Percentiles rank a stretch among this genome's conserved stretches.
Evolutionary conservation across 352 stramenopile genomes (phyloP).

Genomic region (Globisporangium parvum): DNA sequence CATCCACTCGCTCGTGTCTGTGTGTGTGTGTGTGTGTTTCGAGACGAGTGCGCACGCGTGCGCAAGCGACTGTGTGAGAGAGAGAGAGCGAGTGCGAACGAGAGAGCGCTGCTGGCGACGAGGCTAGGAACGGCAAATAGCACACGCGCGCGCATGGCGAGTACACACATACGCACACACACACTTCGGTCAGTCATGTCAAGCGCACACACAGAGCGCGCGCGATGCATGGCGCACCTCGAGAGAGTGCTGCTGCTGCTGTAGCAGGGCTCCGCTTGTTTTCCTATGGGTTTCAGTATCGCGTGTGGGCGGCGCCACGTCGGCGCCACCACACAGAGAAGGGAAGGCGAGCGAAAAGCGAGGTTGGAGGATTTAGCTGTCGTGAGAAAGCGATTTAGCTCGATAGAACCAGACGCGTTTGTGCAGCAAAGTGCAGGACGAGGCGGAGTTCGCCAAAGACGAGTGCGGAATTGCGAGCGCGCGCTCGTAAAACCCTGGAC

Average conservation of each 20-base stretch:
- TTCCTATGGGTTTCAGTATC: not conserved
- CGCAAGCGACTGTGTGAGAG: not conserved
- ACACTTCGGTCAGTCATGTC: not conserved
- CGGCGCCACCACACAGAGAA: not conserved
- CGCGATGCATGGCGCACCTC: not conserved
- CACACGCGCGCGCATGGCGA: too few species aligned
- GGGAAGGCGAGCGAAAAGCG: not conserved
- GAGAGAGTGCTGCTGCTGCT: not conserved
- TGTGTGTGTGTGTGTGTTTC: not conserved
- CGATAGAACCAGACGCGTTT: too few species aligned
- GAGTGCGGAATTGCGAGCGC: not conserved
- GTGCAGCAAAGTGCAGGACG: not conserved
- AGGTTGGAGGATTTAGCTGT: not conserved
- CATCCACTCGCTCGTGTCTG: constrained; percentile 15
- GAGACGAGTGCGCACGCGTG: not conserved
- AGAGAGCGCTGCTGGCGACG: not conserved
- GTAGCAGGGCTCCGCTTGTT: not conserved
- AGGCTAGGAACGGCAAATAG: too few species aligned
- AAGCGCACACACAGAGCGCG: not conserved
- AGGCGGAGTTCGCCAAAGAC: not conserved
- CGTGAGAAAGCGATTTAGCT: not conserved
- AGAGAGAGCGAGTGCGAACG: not conserved
- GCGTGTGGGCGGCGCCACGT: not conserved
- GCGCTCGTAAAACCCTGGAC: not conserved
- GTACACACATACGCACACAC: not conserved